Evolutionary conservation across 208 protist species (phyloP).

Genomic region (Trichomonas vaginalis): DNA sequence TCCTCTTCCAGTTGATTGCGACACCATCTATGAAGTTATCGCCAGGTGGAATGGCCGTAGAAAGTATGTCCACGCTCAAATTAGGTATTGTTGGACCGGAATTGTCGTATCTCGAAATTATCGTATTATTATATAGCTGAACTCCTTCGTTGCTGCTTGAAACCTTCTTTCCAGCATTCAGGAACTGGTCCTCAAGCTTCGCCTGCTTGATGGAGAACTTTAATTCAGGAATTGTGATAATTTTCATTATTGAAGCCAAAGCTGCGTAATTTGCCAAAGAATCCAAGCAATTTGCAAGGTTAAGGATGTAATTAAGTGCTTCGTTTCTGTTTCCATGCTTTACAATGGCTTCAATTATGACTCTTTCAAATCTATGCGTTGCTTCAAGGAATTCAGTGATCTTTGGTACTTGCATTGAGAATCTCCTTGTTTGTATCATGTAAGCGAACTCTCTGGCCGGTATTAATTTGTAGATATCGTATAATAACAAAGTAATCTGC

Average conservation of each 20-base stretch:
- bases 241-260: background rate
- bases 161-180: background rate
- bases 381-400: background rate
- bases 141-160: background rate
- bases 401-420: background rate
- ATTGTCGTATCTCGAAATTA: background rate
- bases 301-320: background rate
- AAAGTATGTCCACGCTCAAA: background rate
- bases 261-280: background rate
- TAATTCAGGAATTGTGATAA: background rate
- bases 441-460: background rate
- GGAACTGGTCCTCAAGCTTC: background rate
- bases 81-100: background rate
- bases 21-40: background rate
- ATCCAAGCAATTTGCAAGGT: background rate
- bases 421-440: too few species aligned
- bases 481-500: background rate
- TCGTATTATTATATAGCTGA: background rate
- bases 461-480: background rate
- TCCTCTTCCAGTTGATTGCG: background rate
- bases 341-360: background rate
- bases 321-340: background rate
- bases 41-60: too few species aligned
- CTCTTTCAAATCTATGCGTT: background rate
- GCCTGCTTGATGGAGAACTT: background rate